Percentiles rank a stretch among this genome's conserved stretches.
Conservation (phyloP, 306 rosid species). For the Ormosia emarginata region DNA sequence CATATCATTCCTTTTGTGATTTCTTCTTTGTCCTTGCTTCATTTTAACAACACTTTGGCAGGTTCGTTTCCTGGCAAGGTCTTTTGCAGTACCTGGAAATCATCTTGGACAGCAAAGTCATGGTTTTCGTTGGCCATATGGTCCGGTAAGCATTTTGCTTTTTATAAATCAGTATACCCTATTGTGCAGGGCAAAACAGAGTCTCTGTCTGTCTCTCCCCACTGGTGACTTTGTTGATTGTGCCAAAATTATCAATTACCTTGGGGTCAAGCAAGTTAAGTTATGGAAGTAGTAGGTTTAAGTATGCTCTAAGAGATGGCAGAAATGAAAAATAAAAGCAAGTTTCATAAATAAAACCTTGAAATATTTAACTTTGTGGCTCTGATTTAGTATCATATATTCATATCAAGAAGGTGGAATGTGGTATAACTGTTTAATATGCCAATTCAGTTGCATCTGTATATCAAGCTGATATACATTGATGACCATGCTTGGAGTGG, state of each 20-base stretch:
- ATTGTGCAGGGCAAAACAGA: neutral
- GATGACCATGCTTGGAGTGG: constrained; percentile 7
- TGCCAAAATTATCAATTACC: neutral
- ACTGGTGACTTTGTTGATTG: neutral
- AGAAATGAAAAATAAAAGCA: neutral
- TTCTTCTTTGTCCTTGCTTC: constrained; percentile 13
- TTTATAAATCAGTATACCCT: neutral
- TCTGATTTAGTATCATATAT: neutral
- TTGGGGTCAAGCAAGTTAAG: neutral
- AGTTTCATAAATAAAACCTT: neutral
- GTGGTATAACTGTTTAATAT: neutral
- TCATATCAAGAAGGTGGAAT: neutral
- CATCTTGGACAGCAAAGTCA: constrained; percentile 96
- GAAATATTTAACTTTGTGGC: neutral
- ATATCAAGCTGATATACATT: neutral
- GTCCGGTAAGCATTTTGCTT: constrained; percentile 65
- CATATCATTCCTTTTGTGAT: neutral
- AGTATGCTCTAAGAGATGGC: neutral
- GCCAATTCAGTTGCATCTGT: neutral
- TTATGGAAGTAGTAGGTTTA: neutral
- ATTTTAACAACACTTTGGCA: constrained; percentile 30
- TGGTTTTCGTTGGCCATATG: constrained; percentile 97
- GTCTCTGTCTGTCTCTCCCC: neutral
- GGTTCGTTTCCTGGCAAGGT: constrained; percentile 97
- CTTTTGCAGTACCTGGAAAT: constrained; percentile 91